Percentiles rank a stretch among this genome's conserved stretches.
phyloP scores from a whole-genome alignment of 495 filamentous ascomycete species.

The Zalerion maritima region DNA sequence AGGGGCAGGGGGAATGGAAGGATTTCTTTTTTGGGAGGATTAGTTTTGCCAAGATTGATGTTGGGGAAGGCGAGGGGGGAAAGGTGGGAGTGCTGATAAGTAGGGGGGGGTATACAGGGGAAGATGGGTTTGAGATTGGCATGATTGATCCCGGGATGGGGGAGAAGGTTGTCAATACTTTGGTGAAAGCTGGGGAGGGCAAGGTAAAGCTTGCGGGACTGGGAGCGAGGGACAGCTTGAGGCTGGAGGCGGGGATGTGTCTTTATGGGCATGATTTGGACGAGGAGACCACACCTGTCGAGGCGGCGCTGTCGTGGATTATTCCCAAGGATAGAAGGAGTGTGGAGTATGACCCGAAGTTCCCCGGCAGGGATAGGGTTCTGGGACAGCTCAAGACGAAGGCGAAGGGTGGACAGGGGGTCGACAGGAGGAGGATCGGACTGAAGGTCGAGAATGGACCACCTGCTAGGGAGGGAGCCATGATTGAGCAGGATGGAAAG shows the following conservation, averaged over 20 bases:
- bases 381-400: slow-evolving; percentile 54
- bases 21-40: too few species aligned
- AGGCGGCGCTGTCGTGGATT: slow-evolving; percentile 73
- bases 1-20: too few species aligned
- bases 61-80: slow-evolving; percentile 22
- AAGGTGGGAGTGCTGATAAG: slow-evolving; percentile 56
- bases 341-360: slow-evolving; percentile 38
- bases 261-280: slow-evolving; percentile 96
- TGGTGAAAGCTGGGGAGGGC: slow-evolving; percentile 49
- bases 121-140: slow-evolving; percentile 96
- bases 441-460: slow-evolving; percentile 73
- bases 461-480: slow-evolving; percentile 78
- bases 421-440: slow-evolving; percentile 61
- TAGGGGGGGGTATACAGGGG: slow-evolving; percentile 87
- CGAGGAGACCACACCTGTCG: slow-evolving; percentile 75
- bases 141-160: slow-evolving; percentile 49
- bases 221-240: slow-evolving; percentile 78
- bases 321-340: slow-evolving; percentile 61
- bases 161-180: slow-evolving; percentile 37
- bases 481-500: slow-evolving; percentile 49
- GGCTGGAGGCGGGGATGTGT: slow-evolving; percentile 94
- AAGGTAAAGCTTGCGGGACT: slow-evolving; percentile 68
- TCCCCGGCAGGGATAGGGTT: slow-evolving; percentile 63
- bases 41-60: slow-evolving; percentile 34
- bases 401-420: slow-evolving; percentile 48